Conservation (phyloP, 139 green algal species). For the Coccomyxa sp. region DNA sequence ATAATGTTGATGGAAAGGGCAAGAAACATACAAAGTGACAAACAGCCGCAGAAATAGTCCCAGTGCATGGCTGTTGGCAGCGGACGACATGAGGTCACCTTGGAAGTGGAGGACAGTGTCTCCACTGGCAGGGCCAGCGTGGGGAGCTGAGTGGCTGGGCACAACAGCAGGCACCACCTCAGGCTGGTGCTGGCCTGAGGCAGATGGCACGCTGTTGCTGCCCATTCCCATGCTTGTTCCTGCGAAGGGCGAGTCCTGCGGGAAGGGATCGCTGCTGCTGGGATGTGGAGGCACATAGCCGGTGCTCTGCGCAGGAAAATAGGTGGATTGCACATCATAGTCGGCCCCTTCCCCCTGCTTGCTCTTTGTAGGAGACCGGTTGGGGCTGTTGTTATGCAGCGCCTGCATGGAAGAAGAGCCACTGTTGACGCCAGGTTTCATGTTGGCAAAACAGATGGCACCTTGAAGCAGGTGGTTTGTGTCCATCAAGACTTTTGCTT, state of each 20-base stretch:
- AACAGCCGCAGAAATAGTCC: background rate
- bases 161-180: conserved; percentile 8
- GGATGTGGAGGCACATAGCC: conserved; percentile 5
- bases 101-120: conserved; percentile 15
- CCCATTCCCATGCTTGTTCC: background rate
- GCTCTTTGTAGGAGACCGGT: background rate
- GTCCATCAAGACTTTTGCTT: background rate
- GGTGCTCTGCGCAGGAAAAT: conserved; percentile 12
- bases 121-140: conserved; percentile 1
- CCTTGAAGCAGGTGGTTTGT: no score
- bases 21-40: background rate
- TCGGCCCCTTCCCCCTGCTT: background rate
- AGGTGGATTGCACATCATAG: conserved; percentile 24
- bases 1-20: background rate
- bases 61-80: background rate
- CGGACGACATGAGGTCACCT: background rate
- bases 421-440: background rate
- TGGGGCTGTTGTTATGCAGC: background rate
- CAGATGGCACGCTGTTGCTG: background rate
- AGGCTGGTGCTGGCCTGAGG: conserved; percentile 1
- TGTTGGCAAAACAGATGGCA: background rate
- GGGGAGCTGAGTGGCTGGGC: conserved; percentile 1
- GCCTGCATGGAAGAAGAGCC: background rate
- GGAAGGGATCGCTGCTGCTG: conserved; percentile 1
- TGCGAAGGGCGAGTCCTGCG: background rate